Percentiles rank a stretch among this genome's conserved stretches.
These are phyloP conservation scores for Paradendryphiella salina DNA, from an alignment of 2,329 filamentous ascomycete species.

Conservation along the genomic window DNA sequence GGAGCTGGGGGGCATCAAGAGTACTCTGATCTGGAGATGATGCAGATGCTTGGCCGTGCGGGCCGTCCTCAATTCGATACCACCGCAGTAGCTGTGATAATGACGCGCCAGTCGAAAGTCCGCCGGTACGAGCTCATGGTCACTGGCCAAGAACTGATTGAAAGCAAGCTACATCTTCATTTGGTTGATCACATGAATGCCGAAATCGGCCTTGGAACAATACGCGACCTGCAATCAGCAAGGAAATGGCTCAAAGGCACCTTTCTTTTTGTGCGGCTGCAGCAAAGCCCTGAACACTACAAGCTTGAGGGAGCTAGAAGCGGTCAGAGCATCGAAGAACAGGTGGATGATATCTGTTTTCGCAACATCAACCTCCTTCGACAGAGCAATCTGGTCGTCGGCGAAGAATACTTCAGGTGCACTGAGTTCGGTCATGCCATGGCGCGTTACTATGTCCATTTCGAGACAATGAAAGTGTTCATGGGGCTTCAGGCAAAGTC, in stretches of 20 bases:
- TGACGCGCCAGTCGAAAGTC: constrained; percentile 70
- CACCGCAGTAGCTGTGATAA: constrained; percentile 74
- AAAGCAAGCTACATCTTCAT: constrained; percentile 78
- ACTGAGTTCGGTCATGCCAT: constrained; percentile 79
- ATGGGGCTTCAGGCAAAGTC: constrained; percentile 64
- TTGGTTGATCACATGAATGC: constrained; percentile 84
- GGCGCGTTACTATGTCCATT: constrained; percentile 79
- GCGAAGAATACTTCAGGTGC: constrained; percentile 56
- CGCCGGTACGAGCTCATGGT: constrained; percentile 72
- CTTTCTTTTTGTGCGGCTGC: constrained; percentile 75
- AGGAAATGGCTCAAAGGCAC: constrained; percentile 76
- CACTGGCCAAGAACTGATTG: constrained; percentile 71
- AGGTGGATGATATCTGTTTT: constrained; percentile 71
- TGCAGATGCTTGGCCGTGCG: constrained; percentile 88
- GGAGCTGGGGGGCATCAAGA: constrained; percentile 63
- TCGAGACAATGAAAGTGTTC: constrained; percentile 76
- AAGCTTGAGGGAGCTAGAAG: constrained; percentile 60
- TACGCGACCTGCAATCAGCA: constrained; percentile 66
- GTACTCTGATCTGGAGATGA: constrained; percentile 80
- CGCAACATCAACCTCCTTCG: constrained; percentile 68
- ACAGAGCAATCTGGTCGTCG: constrained; percentile 61
- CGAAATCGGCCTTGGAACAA: constrained; percentile 75
- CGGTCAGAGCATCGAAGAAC: constrained; percentile 60
- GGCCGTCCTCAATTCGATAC: constrained; percentile 82
- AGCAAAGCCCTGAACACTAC: constrained; percentile 72